Percentiles rank a stretch among this genome's conserved stretches.
These are phyloP conservation scores for Chrysosporium queenslandicum DNA, from an alignment of 2,329 filamentous ascomycete species.

Conservation along the genomic window DNA sequence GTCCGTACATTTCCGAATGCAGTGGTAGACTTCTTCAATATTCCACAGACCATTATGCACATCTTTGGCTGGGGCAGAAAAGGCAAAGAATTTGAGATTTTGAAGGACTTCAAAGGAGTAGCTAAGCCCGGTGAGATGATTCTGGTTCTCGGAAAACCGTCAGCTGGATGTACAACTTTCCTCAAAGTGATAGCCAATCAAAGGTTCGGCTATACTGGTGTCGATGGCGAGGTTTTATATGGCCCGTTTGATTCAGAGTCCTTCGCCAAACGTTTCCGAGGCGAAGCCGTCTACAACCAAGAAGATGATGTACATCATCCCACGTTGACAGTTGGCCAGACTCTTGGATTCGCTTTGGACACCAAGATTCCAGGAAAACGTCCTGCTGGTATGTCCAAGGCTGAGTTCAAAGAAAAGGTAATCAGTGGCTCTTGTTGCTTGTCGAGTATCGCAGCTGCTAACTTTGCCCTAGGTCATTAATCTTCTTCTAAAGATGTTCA, in stretches of 20 bases:
- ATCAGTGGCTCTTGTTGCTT: neutral
- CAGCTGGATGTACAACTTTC: slow-evolving; percentile 65
- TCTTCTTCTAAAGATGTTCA: slow-evolving; percentile 80
- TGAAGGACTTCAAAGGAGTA: too few species aligned
- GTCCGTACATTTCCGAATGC: slow-evolving; percentile 68
- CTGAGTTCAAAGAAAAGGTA: slow-evolving; percentile 60
- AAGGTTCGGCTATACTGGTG: slow-evolving; percentile 64
- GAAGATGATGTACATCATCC: slow-evolving; percentile 80
- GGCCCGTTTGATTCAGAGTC: slow-evolving; percentile 61
- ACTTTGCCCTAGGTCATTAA: slow-evolving; percentile 47
- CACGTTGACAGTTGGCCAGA: slow-evolving; percentile 79
- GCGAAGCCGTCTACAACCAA: slow-evolving; percentile 76
- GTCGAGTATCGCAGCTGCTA: neutral
- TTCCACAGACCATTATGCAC: slow-evolving; percentile 53
- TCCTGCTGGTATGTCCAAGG: slow-evolving; percentile 60
- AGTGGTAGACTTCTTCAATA: slow-evolving; percentile 65
- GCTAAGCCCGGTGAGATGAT: slow-evolving; percentile 26
- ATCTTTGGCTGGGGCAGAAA: slow-evolving; percentile 58
- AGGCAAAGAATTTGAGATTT: slow-evolving; percentile 53
- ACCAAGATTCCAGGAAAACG: slow-evolving; percentile 76
- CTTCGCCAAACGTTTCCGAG: slow-evolving; percentile 62
- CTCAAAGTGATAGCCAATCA: slow-evolving; percentile 77
- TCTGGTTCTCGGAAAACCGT: slow-evolving; percentile 67
- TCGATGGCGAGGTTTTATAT: slow-evolving; percentile 64
- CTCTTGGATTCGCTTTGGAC: slow-evolving; percentile 72